Evolutionary conservation across 352 stramenopile genomes (phyloP).

Genomic region (Pythium apleroticum): DNA sequence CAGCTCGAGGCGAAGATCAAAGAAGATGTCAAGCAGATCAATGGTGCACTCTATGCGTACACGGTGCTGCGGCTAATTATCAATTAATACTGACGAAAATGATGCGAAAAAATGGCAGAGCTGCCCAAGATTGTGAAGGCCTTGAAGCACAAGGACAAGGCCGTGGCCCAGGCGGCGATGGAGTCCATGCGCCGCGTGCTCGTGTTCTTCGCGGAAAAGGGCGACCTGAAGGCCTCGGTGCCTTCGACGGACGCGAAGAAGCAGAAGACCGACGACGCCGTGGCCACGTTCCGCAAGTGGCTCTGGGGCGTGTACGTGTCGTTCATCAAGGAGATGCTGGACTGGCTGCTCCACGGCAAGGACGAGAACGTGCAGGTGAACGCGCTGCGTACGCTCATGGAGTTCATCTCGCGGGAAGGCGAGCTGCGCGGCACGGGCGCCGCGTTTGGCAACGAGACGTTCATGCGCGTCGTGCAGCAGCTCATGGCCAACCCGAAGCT

Average conservation of each 20-base stretch:
- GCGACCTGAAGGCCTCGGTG: conserved; percentile 51
- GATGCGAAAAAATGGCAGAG: conserved; percentile 28
- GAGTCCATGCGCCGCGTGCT: conserved; percentile 77
- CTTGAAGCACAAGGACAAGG: conserved; percentile 71
- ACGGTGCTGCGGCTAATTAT: neutral
- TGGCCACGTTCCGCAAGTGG: conserved; percentile 81
- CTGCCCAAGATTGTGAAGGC: conserved; percentile 74
- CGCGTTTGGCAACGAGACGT: conserved; percentile 85
- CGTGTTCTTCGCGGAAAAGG: conserved; percentile 82
- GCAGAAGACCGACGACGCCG: conserved; percentile 63
- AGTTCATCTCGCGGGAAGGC: conserved; percentile 80
- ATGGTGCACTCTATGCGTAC: conserved; percentile 34
- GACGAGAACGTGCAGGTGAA: conserved; percentile 73
- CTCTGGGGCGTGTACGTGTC: conserved; percentile 77
- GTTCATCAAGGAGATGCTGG: conserved; percentile 85
- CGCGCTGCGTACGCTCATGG: conserved; percentile 87
- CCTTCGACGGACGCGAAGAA: conserved; percentile 33
- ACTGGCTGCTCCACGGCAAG: conserved; percentile 53
- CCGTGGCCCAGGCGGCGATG: conserved; percentile 71
- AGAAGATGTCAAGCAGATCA: conserved; percentile 84
- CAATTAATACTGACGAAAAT: neutral
- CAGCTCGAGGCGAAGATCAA: conserved; percentile 87
- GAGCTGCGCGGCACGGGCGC: conserved; percentile 37
- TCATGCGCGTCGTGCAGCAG: conserved; percentile 72
- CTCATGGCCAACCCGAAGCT: conserved; percentile 64